Conservation (phyloP, 257 asterid species). For the Fraxinus anomala region DNA sequence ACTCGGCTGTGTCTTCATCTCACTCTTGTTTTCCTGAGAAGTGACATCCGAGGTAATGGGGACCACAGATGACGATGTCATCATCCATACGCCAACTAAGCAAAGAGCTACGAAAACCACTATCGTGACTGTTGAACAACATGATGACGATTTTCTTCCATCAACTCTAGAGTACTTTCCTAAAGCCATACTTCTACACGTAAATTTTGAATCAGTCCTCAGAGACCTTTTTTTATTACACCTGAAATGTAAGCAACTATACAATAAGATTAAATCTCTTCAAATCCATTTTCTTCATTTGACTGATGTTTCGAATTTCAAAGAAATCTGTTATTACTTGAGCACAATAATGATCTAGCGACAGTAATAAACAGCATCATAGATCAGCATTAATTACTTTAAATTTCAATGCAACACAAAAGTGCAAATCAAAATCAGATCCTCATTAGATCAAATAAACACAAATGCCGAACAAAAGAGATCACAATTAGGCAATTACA, state of each 20-base stretch:
- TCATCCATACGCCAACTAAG: constrained; percentile 95
- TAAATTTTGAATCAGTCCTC: constrained; percentile 24
- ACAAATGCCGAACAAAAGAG: background rate
- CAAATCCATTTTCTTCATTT: background rate
- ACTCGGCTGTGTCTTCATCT: constrained; percentile 42
- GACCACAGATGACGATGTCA: constrained; percentile 80
- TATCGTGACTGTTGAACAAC: constrained; percentile 70
- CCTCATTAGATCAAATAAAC: background rate
- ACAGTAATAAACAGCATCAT: background rate
- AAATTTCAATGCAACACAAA: background rate
- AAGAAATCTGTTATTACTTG: background rate
- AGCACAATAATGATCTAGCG: background rate
- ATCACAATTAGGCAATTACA: background rate
- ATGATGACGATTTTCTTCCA: constrained; percentile 76
- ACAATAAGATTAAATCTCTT: constrained; percentile 19
- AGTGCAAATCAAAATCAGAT: background rate
- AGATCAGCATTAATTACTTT: background rate
- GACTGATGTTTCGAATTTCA: background rate
- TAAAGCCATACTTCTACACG: constrained; percentile 58
- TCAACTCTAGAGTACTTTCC: constrained; percentile 93
- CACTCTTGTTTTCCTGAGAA: constrained; percentile 58
- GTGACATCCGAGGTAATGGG: constrained; percentile 53
- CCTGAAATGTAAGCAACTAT: constrained; percentile 38
- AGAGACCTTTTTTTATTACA: constrained; percentile 17
- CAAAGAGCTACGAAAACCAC: constrained; percentile 90